Evolutionary conservation across 768 basidiomycete species (phyloP).

Genomic region (Amanita rubescens): DNA sequence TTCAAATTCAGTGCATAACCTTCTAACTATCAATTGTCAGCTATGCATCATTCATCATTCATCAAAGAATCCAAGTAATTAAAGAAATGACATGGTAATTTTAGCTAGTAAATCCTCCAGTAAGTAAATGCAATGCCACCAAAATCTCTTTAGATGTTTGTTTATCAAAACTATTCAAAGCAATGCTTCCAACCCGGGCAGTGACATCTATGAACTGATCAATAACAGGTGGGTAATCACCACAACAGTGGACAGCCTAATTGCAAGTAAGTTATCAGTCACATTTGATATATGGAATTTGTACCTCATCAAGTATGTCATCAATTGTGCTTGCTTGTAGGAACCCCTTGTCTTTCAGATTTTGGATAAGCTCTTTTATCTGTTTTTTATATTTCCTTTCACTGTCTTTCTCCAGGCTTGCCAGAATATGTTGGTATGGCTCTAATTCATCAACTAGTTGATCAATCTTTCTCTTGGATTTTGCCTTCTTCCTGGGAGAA

Average conservation of each 20-base stretch:
- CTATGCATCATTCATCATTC: too few species aligned
- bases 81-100: too few species aligned
- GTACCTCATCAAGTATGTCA: neutral
- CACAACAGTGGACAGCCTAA: neutral
- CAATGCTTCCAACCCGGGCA: too few species aligned
- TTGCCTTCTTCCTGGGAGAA: neutral
- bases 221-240: neutral
- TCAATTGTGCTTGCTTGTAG: neutral
- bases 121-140: too few species aligned
- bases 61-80: too few species aligned
- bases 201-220: neutral
- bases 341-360: neutral
- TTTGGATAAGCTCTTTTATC: neutral
- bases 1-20: too few species aligned
- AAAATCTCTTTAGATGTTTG: too few species aligned
- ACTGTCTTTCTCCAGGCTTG: neutral
- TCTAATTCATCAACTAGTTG: neutral
- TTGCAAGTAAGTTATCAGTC: neutral
- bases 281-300: neutral
- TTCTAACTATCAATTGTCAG: too few species aligned
- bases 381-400: neutral
- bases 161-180: too few species aligned
- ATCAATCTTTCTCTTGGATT: neutral
- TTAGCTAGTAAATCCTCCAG: too few species aligned
- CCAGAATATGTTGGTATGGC: neutral